Base-by-base conservation (phyloP, 768 basidiomycete species). In the Calocera cornea region DNA sequence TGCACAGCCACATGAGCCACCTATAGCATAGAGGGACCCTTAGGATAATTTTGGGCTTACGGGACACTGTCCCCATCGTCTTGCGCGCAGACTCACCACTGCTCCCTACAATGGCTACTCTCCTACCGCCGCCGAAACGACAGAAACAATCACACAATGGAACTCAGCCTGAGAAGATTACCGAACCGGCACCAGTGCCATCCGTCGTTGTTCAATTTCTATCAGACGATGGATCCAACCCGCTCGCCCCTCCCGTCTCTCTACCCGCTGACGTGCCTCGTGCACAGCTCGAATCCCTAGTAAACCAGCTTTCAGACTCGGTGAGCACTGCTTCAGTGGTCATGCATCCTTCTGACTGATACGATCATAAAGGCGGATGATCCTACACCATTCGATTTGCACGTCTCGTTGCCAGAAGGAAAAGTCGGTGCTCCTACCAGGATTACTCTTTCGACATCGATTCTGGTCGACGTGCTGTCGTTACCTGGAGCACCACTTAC, bases 131-230 rank as follows among this genome's bases (percentile, higher is more conserved):
- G 29, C 92, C 91, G 19, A 95, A 94, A 79, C 83, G 94, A 70
- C 84, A 86, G 75, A 94, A 95, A 76, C 80, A 86, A 41, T 88
- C 90, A 76, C 86, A 92, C 72, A 89, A 87, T 2, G 77, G 87
- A 19, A 83, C 86, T 69, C 84, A 85, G 69, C 87, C 88, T 38
- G 70, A 71, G 2, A 72, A 73, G 49, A 77, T 74, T 1, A 70
- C 77, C 65, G 76, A 76, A 24, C 74, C 74, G 1, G 67, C 73
- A 41, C 77, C 78, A 11, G 80, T 86, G 1, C 85, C 87, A 0
- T 87, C 87, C 69, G 79, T 98, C 67, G 83, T 97, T 17, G 93
- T 97, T 24, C 92, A 95, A 73, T 97, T 98, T 75, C 87, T 94
- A 31, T 89, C 88, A 1, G 91, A 95, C 68, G 88, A 94, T 64